Conservation (phyloP, 306 rosid genomes). For the Quercus dentata region DNA sequence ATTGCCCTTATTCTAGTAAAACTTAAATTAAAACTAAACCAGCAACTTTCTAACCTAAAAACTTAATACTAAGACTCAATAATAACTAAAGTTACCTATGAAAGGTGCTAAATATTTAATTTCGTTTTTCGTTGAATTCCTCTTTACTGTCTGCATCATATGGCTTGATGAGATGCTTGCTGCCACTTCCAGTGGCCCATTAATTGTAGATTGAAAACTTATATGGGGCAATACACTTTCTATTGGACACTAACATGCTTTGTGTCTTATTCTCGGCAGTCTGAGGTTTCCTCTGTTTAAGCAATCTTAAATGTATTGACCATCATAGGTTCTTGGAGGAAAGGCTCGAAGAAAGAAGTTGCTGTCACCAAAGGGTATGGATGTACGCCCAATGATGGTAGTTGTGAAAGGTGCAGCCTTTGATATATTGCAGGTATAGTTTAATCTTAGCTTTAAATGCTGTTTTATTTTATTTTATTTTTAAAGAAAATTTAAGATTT, state of each 20-base stretch:
- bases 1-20: no score
- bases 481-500: not conserved
- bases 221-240: not conserved
- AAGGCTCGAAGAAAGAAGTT: constrained; percentile 81
- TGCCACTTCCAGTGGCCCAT: not conserved
- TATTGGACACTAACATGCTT: not conserved
- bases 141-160: not conserved
- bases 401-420: constrained; percentile 97
- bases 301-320: not conserved
- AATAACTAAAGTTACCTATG: no score
- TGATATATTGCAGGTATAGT: constrained; percentile 78
- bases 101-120: no score
- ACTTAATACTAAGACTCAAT: no score
- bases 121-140: no score
- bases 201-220: not conserved
- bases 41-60: no score
- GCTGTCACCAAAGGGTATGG: constrained; percentile 92
- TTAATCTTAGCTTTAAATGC: not conserved
- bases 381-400: constrained; percentile 99
- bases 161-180: not conserved
- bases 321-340: constrained; percentile 80
- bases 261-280: not conserved
- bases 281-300: not conserved
- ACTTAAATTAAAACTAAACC: no score
- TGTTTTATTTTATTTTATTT: not conserved